These are phyloP conservation scores for Talaromyces amestolkiae DNA, from an alignment of 2,329 filamentous ascomycete species.

Conservation along the genomic window DNA sequence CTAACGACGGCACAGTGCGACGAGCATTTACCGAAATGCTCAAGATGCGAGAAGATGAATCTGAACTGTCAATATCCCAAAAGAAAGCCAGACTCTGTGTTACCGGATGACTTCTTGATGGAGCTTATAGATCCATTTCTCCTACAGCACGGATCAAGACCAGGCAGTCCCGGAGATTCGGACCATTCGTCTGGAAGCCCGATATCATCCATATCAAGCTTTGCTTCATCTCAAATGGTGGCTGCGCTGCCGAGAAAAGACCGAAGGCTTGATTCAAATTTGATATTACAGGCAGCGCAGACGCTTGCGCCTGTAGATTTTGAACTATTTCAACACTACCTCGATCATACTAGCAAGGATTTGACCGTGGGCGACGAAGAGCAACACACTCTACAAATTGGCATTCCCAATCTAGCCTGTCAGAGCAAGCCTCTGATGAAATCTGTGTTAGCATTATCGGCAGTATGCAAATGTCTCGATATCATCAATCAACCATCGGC, in stretches of 20 bases:
- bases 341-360: conserved; percentile 42
- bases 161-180: conserved; percentile 15
- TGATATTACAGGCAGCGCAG: conserved; percentile 6
- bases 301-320: conserved; percentile 32
- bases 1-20: conserved; percentile 33
- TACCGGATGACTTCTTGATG: conserved; percentile 15
- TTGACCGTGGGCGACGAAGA: conserved; percentile 40
- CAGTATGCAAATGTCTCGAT: conserved; percentile 34
- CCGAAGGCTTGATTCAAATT: background rate
- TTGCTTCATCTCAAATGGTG: background rate
- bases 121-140: background rate
- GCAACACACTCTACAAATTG: conserved; percentile 42
- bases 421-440: conserved; percentile 42
- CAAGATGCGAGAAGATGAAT: conserved; percentile 33
- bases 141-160: background rate
- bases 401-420: conserved; percentile 46
- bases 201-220: conserved; percentile 3
- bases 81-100: background rate
- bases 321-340: conserved; percentile 42
- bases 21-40: conserved; percentile 34
- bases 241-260: background rate
- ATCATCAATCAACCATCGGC: background rate
- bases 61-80: conserved; percentile 32
- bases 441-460: conserved; percentile 44
- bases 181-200: conserved; percentile 9